A percentile compares a stretch with the other conserved stretches of the same genome.
These are phyloP conservation scores for Microdochium bolleyi DNA, from an alignment of 2,329 filamentous ascomycete genomes.

Conservation along the genomic window DNA sequence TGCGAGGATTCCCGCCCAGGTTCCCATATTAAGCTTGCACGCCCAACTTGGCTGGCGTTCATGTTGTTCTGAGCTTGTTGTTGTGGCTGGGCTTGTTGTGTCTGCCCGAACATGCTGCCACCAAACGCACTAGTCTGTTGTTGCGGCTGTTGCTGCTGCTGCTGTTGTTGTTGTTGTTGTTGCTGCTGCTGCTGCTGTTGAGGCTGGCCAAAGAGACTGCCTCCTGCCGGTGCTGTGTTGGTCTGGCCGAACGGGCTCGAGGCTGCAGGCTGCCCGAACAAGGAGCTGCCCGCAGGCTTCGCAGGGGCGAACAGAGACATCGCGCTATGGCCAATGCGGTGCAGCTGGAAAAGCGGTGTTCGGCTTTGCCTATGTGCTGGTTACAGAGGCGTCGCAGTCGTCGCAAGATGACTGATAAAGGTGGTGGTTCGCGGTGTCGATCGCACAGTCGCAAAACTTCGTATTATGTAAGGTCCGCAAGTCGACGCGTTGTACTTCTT, in stretches of 20 bases:
- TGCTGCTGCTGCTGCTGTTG: constrained; percentile 22
- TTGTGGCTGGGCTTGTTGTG: constrained; percentile 25
- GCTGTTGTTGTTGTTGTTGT: constrained; percentile 23
- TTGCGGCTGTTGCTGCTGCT: constrained; percentile 24
- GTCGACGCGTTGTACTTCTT: background rate
- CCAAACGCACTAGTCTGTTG: constrained; percentile 20
- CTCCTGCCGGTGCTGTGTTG: constrained; percentile 8
- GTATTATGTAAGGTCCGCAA: background rate
- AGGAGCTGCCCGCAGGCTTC: constrained; percentile 9
- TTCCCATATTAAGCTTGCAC: constrained; percentile 18
- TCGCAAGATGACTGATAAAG: background rate
- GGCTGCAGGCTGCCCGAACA: constrained; percentile 21
- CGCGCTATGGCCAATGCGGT: constrained; percentile 8
- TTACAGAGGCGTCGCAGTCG: background rate
- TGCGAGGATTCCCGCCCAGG: constrained; percentile 17
- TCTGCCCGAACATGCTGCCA: constrained; percentile 20
- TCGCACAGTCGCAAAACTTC: background rate
- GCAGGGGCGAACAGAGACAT: background rate
- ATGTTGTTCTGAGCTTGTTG: constrained; percentile 27
- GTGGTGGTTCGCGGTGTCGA: background rate
- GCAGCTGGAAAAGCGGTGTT: no score
- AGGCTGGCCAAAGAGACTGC: constrained; percentile 29
- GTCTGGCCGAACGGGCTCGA: constrained; percentile 4
- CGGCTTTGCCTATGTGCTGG: no score
- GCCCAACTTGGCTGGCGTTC: constrained; percentile 32